Percentiles rank a stretch among this genome's conserved stretches.
phyloP scores from a whole-genome alignment of 1,284 basidiomycete species.

The Austropuccinia psidii region DNA sequence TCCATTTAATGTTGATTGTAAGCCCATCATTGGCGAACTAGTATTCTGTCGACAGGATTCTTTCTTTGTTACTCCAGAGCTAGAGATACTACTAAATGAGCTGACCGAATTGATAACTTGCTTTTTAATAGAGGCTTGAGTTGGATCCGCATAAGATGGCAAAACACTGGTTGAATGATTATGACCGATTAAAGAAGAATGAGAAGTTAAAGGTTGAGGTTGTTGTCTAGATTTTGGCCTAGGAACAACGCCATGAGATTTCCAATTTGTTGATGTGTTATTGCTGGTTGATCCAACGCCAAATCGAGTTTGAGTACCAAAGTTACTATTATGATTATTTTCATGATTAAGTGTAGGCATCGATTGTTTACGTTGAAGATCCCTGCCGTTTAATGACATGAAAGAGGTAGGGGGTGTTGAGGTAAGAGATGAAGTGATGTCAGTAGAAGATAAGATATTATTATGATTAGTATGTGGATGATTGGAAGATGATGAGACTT shows the following conservation, averaged over 20 bases:
- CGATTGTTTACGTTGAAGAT: constrained; percentile 28
- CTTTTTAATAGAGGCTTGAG: constrained; percentile 21
- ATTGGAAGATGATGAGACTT: constrained; percentile 1
- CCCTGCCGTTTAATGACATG: not conserved
- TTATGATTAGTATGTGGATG: too few species aligned
- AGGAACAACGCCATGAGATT: not conserved
- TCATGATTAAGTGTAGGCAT: constrained; percentile 30
- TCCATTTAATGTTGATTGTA: not conserved
- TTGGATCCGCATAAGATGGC: constrained; percentile 17
- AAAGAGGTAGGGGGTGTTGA: constrained; percentile 5
- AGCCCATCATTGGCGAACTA: not conserved
- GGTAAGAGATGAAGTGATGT: not conserved
- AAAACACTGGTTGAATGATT: not conserved
- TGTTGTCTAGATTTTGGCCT: constrained; percentile 13
- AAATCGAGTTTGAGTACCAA: too few species aligned
- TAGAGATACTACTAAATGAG: not conserved
- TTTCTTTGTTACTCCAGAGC: constrained; percentile 2
- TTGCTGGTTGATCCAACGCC: not conserved
- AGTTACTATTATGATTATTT: not conserved
- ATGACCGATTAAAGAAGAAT: not conserved
- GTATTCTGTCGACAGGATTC: not conserved
- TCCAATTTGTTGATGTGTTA: constrained; percentile 15
- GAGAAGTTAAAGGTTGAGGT: not conserved
- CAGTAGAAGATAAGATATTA: not conserved
- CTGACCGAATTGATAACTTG: not conserved